Evolutionary conservation across 2,329 filamentous ascomycete genomes (phyloP).

Genomic region (Hypocreales sp.): DNA sequence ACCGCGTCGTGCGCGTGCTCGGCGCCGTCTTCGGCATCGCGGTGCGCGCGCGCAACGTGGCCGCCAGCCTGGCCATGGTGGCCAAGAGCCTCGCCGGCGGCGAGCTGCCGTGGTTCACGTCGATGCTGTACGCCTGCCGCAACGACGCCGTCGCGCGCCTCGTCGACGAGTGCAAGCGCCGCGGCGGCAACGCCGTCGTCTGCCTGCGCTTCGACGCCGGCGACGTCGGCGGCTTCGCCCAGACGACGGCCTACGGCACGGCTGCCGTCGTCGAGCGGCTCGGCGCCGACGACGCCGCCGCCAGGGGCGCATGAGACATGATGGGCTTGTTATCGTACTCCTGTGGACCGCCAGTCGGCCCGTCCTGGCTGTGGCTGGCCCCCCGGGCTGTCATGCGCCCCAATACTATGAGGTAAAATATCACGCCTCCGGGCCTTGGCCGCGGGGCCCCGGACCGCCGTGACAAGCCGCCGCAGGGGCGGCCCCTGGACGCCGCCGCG

Average conservation of each 20-base stretch:
- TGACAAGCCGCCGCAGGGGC: too few species aligned
- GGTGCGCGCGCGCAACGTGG: conserved; percentile 42
- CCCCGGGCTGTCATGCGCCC: too few species aligned
- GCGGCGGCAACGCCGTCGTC: conserved; percentile 45
- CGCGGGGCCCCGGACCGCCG: too few species aligned
- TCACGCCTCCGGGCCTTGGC: too few species aligned
- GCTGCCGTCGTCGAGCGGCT: conserved; percentile 42
- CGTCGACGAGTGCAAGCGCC: conserved; percentile 38
- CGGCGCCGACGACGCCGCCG: conserved; percentile 16
- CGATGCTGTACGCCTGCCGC: conserved; percentile 40
- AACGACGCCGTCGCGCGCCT: conserved; percentile 41
- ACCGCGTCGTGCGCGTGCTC: conserved; percentile 39
- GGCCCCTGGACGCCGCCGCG: too few species aligned
- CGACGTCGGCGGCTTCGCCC: conserved; percentile 37
- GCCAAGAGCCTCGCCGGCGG: conserved; percentile 42
- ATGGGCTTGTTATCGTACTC: too few species aligned
- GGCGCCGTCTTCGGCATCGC: conserved; percentile 43
- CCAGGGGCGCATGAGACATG: too few species aligned
- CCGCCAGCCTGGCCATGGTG: conserved; percentile 37
- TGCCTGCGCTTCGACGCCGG: conserved; percentile 41
- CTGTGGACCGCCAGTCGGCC: too few species aligned
- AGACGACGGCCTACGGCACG: conserved; percentile 45
- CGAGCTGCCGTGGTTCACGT: conserved; percentile 43
- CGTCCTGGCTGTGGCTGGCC: too few species aligned
- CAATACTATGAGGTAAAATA: too few species aligned